These are phyloP conservation scores for Hirsutella rhossiliensis DNA, from an alignment of 2,329 filamentous ascomycete genomes.

Conservation along the genomic window DNA sequence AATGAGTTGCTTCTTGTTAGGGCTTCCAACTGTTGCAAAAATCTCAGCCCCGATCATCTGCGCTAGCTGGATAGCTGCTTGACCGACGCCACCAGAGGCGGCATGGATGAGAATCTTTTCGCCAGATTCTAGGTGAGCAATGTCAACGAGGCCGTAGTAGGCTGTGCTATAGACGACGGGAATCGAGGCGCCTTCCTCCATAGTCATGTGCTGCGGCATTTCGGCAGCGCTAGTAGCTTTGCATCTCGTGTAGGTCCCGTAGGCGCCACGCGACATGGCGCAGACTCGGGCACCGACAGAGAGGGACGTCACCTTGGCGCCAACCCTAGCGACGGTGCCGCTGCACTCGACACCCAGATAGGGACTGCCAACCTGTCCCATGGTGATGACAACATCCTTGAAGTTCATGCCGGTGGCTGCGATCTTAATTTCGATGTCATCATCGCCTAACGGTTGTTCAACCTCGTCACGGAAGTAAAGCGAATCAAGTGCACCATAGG, in stretches of 20 bases:
- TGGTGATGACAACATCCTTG: slow-evolving; percentile 31
- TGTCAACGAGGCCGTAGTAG: slow-evolving; percentile 24
- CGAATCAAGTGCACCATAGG: slow-evolving; percentile 24
- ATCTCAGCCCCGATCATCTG: slow-evolving; percentile 26
- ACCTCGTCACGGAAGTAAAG: slow-evolving; percentile 26
- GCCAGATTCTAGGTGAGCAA: slow-evolving; percentile 23
- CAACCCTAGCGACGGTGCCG: slow-evolving; percentile 34
- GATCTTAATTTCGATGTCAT: slow-evolving; percentile 31
- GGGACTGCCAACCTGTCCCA: slow-evolving; percentile 21
- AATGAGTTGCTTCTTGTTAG: slow-evolving; percentile 23
- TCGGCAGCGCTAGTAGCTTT: slow-evolving; percentile 19
- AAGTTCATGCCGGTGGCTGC: slow-evolving; percentile 32
- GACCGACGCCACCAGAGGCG: slow-evolving; percentile 25
- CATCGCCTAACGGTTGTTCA: slow-evolving; percentile 14
- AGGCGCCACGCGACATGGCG: slow-evolving; percentile 20
- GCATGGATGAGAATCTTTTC: slow-evolving; percentile 28
- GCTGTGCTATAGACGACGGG: slow-evolving; percentile 29
- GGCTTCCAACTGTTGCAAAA: slow-evolving; percentile 27
- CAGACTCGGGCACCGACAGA: slow-evolving; percentile 66
- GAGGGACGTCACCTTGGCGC: slow-evolving; percentile 47
- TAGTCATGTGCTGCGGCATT: slow-evolving; percentile 24
- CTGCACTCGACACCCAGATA: slow-evolving; percentile 28
- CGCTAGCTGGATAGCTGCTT: slow-evolving; percentile 25
- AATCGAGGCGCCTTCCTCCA: slow-evolving; percentile 25
- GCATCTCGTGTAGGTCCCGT: slow-evolving; percentile 20